Evolutionary conservation across 1,284 basidiomycete species (phyloP), one percentile per base, ranked within the genome.

Genomic region (Paramarasmius palmivorus): DNA sequence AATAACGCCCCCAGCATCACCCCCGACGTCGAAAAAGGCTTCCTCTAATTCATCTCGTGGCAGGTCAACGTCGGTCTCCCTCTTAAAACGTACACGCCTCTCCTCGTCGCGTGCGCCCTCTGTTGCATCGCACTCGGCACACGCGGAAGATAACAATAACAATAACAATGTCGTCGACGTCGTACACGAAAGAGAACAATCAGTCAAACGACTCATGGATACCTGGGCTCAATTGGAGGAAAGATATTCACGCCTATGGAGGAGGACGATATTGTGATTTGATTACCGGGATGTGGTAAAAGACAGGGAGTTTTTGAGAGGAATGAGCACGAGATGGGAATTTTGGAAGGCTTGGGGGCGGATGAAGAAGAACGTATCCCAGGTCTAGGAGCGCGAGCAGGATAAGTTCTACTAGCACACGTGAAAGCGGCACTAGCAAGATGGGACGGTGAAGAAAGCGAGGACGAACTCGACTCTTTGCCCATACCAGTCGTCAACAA

Each of bases 211-310:
- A 4, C 72, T 91, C 35, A 68, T 82, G 29, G 76, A 81, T 59
- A 70, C 80, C 17, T 90, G 89, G 88, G 73, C 79, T 17, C 74
- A 79, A 38, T 77, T 91, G 10, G 86, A 78, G 2, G 81, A 84
- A 41, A 79, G 84, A 39, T 88, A 90, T 64, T 76, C 78, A 35
- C 76, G 80, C 74, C 76, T 37, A 69, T 90, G 25, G 86, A 89
- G 58, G 83, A 90, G 61, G 88, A 91, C 66, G 89, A 91, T 63
- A 84, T 90, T 47, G 75, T 91, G 84, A 91, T 63, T 68, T 91
- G 2, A 69, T 73, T 46, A 81, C 81, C 7, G 74, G 19, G 66
- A 77, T 52, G 73, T 91, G 37, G 69, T 88, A 51, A 81, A 81
- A 61, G 86, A 91, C 64, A 79, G 85, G 54, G 89, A 88, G 2